These are phyloP conservation scores for Trichophyton rubrum DNA, from an alignment of 2,329 filamentous ascomycete species.

Conservation along the genomic window DNA sequence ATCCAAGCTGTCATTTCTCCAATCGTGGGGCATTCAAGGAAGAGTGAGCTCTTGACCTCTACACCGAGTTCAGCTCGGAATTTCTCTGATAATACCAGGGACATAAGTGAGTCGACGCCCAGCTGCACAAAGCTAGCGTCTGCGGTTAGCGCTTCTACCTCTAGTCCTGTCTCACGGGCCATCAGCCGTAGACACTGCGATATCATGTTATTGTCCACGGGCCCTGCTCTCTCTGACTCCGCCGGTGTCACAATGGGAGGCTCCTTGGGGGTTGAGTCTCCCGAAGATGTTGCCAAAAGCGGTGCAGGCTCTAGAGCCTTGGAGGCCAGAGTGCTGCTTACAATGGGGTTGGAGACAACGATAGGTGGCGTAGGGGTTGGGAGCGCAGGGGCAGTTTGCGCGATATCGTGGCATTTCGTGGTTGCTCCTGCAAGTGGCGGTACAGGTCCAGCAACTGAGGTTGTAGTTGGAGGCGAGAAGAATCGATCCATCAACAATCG, in stretches of 20 bases:
- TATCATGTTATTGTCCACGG: background rate
- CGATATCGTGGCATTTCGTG: background rate
- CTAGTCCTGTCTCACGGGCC: background rate
- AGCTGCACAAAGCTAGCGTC: background rate
- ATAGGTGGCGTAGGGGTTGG: background rate
- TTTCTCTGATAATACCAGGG: background rate
- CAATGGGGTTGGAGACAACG: background rate
- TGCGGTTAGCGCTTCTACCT: background rate
- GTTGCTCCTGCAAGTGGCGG: background rate
- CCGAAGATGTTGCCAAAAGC: background rate
- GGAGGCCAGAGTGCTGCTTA: background rate
- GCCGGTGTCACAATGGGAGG: background rate
- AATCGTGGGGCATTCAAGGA: background rate
- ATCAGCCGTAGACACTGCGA: background rate
- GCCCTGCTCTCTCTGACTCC: background rate
- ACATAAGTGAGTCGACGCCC: slow-evolving; percentile 2
- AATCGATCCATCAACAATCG: background rate
- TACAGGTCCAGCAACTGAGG: background rate
- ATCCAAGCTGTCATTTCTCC: background rate
- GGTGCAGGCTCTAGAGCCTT: background rate
- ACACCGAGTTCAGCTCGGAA: background rate
- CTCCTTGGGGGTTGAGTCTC: background rate
- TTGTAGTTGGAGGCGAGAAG: slow-evolving; percentile 12
- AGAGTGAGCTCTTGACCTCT: background rate
- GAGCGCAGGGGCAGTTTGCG: background rate